These are phyloP conservation scores for Mycena maculata DNA, from an alignment of 768 basidiomycete genomes.

Conservation along the genomic window DNA sequence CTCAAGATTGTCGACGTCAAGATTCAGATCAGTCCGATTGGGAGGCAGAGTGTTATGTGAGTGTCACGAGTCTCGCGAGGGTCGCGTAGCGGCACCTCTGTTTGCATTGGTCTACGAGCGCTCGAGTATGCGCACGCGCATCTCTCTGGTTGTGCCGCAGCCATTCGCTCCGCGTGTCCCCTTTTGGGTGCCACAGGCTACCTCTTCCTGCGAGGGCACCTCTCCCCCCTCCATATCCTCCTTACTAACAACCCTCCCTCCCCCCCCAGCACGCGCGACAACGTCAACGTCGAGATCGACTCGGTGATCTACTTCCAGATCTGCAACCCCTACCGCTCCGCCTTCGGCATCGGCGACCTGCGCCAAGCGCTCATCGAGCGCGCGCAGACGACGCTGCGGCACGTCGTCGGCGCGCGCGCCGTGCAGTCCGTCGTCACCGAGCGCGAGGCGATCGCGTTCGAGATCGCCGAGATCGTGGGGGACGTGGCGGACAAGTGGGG, in stretches of 20 bases:
- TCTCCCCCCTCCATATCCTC: background rate
- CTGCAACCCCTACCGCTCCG: conserved; percentile 90
- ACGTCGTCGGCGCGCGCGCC: conserved; percentile 94
- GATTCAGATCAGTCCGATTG: conserved; percentile 93
- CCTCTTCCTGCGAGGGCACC: no score
- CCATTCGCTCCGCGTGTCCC: no score
- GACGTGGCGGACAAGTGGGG: conserved; percentile 97
- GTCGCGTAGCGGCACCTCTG: no score
- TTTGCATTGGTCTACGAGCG: no score
- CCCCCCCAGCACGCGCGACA: conserved; percentile 83
- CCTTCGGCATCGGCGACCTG: conserved; percentile 93
- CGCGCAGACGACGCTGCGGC: conserved; percentile 93
- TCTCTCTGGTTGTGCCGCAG: no score
- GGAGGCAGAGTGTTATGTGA: conserved; percentile 86
- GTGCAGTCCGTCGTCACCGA: conserved; percentile 97
- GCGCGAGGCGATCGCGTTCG: conserved; percentile 95
- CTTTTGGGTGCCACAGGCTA: no score
- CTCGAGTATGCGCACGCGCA: no score
- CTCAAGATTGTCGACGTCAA: conserved; percentile 93
- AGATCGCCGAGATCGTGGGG: conserved; percentile 96
- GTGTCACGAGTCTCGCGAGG: no score
- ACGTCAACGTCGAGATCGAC: conserved; percentile 95
- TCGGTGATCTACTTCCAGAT: conserved; percentile 96
- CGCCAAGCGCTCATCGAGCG: conserved; percentile 87
- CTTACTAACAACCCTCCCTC: background rate